These are phyloP conservation scores for Chytriomyces confervae DNA, from an alignment of 192 early-diverging fungal species.

Conservation along the genomic window DNA sequence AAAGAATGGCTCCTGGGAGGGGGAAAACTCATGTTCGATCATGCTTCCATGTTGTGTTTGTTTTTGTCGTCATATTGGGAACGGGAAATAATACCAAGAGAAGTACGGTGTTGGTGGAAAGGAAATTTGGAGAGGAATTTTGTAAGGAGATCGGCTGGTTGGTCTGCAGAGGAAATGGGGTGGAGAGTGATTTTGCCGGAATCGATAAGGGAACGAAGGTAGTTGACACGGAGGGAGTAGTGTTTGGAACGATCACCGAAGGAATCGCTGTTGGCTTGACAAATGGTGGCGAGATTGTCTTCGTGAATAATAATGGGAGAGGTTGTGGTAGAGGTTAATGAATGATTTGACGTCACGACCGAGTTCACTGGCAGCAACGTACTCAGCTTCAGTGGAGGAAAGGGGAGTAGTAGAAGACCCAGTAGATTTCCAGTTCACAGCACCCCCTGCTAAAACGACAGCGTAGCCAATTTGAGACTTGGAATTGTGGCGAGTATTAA, in stretches of 20 bases:
- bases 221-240: neutral
- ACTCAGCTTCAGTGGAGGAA: neutral
- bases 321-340: neutral
- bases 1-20: neutral
- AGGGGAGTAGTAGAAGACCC: neutral
- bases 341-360: neutral
- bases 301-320: neutral
- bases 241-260: neutral
- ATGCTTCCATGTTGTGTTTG: neutral
- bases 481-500: neutral
- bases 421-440: neutral
- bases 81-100: neutral
- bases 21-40: conserved; percentile 1
- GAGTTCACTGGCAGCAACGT: neutral
- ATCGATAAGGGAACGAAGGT: neutral
- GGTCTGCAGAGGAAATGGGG: neutral
- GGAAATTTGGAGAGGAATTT: neutral
- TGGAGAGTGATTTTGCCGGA: neutral
- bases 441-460: neutral
- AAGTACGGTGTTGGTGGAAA: neutral
- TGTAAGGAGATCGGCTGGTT: neutral
- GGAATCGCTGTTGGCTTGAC: neutral
- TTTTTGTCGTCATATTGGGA: neutral
- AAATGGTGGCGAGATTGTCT: neutral
- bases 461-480: conserved; percentile 1